Evolutionary conservation across 352 stramenopile genomes (phyloP).

Genomic region (Plasmopara viticola): DNA sequence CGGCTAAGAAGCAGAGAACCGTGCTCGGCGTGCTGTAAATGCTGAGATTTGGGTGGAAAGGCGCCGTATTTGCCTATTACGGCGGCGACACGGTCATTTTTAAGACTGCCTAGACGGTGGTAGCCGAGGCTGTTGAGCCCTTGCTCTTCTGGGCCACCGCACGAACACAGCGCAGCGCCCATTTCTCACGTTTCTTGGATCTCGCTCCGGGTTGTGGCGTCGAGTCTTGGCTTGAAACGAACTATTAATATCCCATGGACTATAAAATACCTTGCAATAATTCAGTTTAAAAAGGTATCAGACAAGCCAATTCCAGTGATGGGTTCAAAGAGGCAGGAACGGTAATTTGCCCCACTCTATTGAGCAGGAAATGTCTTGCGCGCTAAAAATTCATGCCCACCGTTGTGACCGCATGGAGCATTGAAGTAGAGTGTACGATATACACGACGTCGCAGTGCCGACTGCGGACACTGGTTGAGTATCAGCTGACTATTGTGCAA

Average conservation of each 20-base stretch:
- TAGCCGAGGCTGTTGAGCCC: constrained; percentile 33
- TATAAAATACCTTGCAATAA: neutral
- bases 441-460: neutral
- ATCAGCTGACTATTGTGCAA: neutral
- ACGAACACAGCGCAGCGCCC: constrained; percentile 49
- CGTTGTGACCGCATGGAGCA: neutral
- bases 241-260: too few relatives aligned
- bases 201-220: constrained; percentile 15
- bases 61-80: constrained; percentile 29
- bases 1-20: constrained; percentile 38
- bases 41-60: constrained; percentile 26
- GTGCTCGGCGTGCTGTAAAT: constrained; percentile 28
- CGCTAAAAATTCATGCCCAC: neutral
- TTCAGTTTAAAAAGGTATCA: too few relatives aligned
- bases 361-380: neutral
- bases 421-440: neutral
- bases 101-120: constrained; percentile 32
- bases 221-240: neutral
- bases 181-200: constrained; percentile 23
- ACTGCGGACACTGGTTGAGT: neutral
- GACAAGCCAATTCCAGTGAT: neutral
- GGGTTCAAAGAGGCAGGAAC: neutral
- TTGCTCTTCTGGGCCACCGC: constrained; percentile 36
- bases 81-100: constrained; percentile 22
- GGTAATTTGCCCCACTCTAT: neutral